These are phyloP conservation scores for Sphaerulina populicola DNA, from an alignment of 2,329 filamentous ascomycete species.

Conservation along the genomic window DNA sequence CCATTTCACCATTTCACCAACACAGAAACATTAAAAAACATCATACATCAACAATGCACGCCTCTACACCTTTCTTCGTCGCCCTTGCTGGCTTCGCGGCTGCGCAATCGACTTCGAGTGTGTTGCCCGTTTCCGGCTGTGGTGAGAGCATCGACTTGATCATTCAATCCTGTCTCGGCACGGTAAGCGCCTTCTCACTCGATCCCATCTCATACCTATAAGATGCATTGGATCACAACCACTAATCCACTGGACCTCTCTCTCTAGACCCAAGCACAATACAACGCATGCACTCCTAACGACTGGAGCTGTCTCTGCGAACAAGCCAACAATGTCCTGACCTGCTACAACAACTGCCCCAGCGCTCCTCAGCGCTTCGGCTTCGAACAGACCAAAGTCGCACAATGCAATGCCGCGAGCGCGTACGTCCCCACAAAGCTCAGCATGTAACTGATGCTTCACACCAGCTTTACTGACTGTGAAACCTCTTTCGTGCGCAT, in stretches of 20 bases:
- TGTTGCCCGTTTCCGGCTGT: conserved; percentile 31
- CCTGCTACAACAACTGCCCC: conserved; percentile 58
- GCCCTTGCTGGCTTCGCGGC: conserved; percentile 36
- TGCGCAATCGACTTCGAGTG: conserved; percentile 33
- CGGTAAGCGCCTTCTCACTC: background rate
- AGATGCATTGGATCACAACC: background rate
- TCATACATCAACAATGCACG: conserved; percentile 15
- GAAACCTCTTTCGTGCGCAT: background rate
- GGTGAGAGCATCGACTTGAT: conserved; percentile 34
- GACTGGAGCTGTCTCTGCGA: conserved; percentile 53
- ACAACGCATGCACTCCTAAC: conserved; percentile 39
- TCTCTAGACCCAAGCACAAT: conserved; percentile 36
- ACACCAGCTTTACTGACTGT: background rate
- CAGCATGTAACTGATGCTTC: no score
- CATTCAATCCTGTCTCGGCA: conserved; percentile 11
- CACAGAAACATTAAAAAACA: no score
- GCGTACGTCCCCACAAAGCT: conserved; percentile 20
- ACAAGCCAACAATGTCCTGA: conserved; percentile 38
- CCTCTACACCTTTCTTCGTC: conserved; percentile 21
- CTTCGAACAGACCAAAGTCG: conserved; percentile 30
- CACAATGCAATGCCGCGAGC: conserved; percentile 32
- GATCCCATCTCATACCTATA: background rate
- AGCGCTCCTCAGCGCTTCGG: conserved; percentile 34
- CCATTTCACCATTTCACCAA: no score
- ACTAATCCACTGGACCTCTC: conserved; percentile 45